A percentile compares a stretch with the other conserved stretches of the same genome.
phyloP scores from a whole-genome alignment of 2,329 filamentous ascomycete species.

The Myrmaecium sp. region DNA sequence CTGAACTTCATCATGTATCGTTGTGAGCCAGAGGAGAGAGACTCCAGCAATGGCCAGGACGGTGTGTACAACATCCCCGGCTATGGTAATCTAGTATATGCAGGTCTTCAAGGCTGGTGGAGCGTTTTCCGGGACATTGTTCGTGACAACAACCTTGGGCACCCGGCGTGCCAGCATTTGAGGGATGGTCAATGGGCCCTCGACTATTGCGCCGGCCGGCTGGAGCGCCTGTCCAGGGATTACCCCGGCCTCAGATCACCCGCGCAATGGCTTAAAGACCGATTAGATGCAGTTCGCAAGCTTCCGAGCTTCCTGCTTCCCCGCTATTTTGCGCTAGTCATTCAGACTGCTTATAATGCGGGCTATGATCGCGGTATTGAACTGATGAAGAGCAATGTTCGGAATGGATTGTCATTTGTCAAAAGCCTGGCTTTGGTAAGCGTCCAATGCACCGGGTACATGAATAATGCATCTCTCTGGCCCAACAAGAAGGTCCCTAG shows the following conservation, averaged over 20 bases:
- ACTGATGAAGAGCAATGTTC: constrained; percentile 62
- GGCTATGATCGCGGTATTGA: constrained; percentile 63
- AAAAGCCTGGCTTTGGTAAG: constrained; percentile 83
- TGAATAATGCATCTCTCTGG: constrained; percentile 82
- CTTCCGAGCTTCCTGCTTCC: constrained; percentile 83
- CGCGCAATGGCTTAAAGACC: constrained; percentile 62
- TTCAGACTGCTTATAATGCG: constrained; percentile 76
- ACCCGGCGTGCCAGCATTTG: constrained; percentile 84
- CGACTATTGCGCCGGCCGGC: constrained; percentile 66
- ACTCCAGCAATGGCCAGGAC: constrained; percentile 61
- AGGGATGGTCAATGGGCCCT: constrained; percentile 83
- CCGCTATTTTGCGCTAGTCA: constrained; percentile 78
- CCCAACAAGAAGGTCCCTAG: constrained; percentile 71
- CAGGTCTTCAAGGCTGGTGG: constrained; percentile 98
- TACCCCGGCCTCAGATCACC: constrained; percentile 48
- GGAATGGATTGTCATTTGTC: constrained; percentile 71
- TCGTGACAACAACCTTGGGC: constrained; percentile 74
- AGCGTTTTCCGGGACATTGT: constrained; percentile 75
- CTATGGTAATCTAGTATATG: constrained; percentile 74
- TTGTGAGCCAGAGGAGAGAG: constrained; percentile 75
- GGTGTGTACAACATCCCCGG: constrained; percentile 82
- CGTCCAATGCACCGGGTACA: constrained; percentile 73
- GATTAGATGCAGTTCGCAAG: constrained; percentile 70
- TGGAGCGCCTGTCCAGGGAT: constrained; percentile 54
- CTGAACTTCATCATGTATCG: constrained; percentile 86